Evolutionary conservation across 2,329 filamentous ascomycete genomes (phyloP).

Genomic region (Fusarium equiseti): DNA sequence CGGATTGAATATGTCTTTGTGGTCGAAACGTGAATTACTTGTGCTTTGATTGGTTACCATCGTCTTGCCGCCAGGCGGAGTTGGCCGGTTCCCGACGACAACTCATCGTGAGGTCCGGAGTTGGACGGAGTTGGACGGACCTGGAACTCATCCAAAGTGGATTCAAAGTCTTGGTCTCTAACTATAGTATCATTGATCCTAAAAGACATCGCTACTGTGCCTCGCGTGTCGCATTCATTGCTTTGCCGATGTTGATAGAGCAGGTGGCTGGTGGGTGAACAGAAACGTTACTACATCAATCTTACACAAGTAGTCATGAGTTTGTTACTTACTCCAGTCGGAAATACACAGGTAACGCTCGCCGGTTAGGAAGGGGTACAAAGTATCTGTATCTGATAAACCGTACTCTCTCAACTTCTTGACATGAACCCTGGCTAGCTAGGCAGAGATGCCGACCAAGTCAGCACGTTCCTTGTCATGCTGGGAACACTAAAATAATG

Average conservation of each 20-base stretch:
- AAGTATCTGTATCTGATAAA: neutral
- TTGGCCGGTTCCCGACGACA: conserved; percentile 37
- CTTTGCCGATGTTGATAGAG: no score
- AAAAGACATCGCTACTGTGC: neutral
- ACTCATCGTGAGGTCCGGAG: conserved; percentile 29
- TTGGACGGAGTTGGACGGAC: conserved; percentile 29
- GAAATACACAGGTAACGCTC: neutral
- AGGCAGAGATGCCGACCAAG: neutral
- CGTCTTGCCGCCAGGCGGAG: conserved; percentile 22
- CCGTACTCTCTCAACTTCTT: neutral
- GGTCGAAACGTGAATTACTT: conserved; percentile 24
- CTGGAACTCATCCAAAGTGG: neutral
- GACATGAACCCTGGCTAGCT: neutral
- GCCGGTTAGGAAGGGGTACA: neutral
- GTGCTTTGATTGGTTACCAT: conserved; percentile 30
- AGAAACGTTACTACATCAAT: no score
- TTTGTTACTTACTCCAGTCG: no score
- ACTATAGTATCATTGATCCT: neutral
- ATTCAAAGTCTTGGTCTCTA: neutral
- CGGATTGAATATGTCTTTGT: conserved; percentile 36
- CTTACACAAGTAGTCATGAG: no score
- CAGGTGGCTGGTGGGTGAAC: no score
- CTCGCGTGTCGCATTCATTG: neutral
- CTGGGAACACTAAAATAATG: neutral
- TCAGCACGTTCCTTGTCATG: neutral